Percentiles rank a stretch among this genome's conserved stretches.
phyloP scores from a whole-genome alignment of 2,329 filamentous ascomycete species.

The Calonectria ilicicola region DNA sequence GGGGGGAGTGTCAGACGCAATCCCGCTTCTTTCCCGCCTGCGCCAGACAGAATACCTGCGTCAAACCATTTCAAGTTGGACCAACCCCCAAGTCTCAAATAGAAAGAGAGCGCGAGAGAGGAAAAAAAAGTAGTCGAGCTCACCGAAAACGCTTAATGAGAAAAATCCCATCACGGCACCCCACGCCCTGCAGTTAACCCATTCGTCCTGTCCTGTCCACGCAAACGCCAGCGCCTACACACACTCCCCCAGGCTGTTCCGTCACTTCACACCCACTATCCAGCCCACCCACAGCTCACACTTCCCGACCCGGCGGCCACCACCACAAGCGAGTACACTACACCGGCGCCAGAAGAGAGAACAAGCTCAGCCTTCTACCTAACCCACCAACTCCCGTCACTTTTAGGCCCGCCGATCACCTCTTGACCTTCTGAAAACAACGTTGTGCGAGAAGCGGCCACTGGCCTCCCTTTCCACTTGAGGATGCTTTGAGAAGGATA shows the following conservation, averaged over 20 bases:
- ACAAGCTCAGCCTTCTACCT: conserved; percentile 9
- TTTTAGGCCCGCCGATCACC: conserved; percentile 9
- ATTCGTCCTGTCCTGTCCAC: not conserved
- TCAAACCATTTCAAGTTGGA: conserved; percentile 5
- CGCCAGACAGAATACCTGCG: conserved; percentile 7
- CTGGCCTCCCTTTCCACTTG: conserved; percentile 21
- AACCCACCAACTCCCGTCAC: not conserved
- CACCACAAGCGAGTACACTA: conserved; percentile 1
- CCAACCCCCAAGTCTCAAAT: conserved; percentile 5
- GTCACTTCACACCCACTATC: not conserved
- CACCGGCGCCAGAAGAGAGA: not conserved
- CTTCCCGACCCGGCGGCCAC: conserved; percentile 17
- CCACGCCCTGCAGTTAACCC: conserved; percentile 8
- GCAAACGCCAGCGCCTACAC: not conserved
- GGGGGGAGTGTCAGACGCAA: conserved; percentile 5
- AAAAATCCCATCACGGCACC: not conserved
- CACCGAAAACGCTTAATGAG: not conserved
- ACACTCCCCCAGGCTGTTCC: not conserved
- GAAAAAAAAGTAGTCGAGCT: not conserved
- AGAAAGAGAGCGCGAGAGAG: too few relatives aligned
- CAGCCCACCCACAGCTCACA: conserved; percentile 6
- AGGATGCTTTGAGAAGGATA: conserved; percentile 37
- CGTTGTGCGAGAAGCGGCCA: conserved; percentile 12
- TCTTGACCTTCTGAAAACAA: conserved; percentile 8
- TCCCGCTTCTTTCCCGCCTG: not conserved